These are phyloP conservation scores for Colletotrichum trifolii DNA, from an alignment of 2,329 filamentous ascomycete genomes.

Conservation along the genomic window DNA sequence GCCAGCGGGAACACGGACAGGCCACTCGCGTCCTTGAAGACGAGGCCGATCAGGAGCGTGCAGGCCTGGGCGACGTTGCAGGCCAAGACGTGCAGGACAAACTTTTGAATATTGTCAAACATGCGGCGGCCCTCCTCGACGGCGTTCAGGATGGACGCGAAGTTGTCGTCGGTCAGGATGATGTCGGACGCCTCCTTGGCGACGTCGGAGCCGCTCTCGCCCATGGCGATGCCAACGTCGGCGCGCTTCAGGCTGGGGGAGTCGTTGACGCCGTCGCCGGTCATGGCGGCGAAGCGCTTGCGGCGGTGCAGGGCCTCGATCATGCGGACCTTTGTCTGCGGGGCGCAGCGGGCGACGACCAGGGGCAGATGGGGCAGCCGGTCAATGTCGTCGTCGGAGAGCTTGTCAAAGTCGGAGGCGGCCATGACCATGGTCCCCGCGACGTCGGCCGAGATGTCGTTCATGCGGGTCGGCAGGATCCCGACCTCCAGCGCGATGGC, in stretches of 20 bases:
- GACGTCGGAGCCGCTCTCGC: slow-evolving; percentile 74
- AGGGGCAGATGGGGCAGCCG: slow-evolving; percentile 69
- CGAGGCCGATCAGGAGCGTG: slow-evolving; percentile 75
- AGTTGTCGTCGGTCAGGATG: slow-evolving; percentile 79
- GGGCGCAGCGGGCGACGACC: slow-evolving; percentile 74
- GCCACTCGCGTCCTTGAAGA: slow-evolving; percentile 72
- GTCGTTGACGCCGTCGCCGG: slow-evolving; percentile 78
- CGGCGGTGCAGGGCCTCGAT: slow-evolving; percentile 76
- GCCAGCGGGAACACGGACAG: slow-evolving; percentile 78
- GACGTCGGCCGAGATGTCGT: slow-evolving; percentile 63
- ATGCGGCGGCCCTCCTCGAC: slow-evolving; percentile 78
- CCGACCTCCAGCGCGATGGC: slow-evolving; percentile 74
- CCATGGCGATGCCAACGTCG: slow-evolving; percentile 80
- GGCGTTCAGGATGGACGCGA: slow-evolving; percentile 76
- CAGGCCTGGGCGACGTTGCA: slow-evolving; percentile 77
- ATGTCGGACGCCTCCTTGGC: slow-evolving; percentile 76
- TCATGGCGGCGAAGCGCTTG: slow-evolving; percentile 75
- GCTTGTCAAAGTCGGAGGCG: slow-evolving; percentile 73
- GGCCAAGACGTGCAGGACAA: slow-evolving; percentile 73
- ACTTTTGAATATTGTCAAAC: slow-evolving; percentile 81
- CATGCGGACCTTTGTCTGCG: slow-evolving; percentile 77
- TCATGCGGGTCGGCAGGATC: slow-evolving; percentile 66
- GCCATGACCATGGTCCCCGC: slow-evolving; percentile 73
- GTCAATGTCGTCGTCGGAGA: slow-evolving; percentile 73
- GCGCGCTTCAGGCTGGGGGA: slow-evolving; percentile 74